Evolutionary conservation across 208 protist species (phyloP).

Genomic region (Endotrypanum monterogeii): DNA sequence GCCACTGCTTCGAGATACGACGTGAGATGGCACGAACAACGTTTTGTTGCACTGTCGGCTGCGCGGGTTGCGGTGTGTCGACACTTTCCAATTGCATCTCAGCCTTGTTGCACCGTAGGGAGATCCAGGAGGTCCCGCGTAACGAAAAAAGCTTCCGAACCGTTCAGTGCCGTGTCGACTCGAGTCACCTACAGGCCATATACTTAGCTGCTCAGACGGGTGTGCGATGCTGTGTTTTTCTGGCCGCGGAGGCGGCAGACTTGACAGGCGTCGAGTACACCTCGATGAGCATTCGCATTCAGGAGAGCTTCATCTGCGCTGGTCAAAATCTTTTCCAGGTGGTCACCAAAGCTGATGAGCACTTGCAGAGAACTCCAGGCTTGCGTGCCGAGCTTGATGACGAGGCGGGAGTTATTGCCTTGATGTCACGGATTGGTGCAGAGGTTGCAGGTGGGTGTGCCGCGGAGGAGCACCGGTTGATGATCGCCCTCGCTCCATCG

Average conservation of each 20-base stretch:
- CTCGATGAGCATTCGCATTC: constrained; percentile 28
- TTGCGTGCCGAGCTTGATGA: not conserved
- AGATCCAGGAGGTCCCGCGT: not conserved
- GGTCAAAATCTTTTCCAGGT: constrained; percentile 40
- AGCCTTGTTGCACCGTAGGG: constrained; percentile 6
- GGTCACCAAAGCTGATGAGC: constrained; percentile 62
- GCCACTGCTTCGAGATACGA: constrained; percentile 53
- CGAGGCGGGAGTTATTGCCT: not conserved
- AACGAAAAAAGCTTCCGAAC: constrained; percentile 16
- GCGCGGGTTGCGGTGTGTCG: constrained; percentile 20
- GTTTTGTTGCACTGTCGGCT: constrained; percentile 25
- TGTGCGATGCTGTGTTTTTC: constrained; percentile 36
- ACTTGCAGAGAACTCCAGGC: constrained; percentile 6
- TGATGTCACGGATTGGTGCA: constrained; percentile 3
- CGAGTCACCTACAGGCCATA: constrained; percentile 32
- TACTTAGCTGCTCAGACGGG: constrained; percentile 34
- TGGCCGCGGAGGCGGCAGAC: constrained; percentile 51
- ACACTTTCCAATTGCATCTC: constrained; percentile 17
- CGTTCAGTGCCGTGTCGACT: constrained; percentile 29
- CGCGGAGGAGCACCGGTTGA: constrained; percentile 9
- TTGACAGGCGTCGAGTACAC: constrained; percentile 35
- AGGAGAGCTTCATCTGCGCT: constrained; percentile 20
- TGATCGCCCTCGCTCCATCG: constrained; percentile 26
- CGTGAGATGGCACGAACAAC: constrained; percentile 22
- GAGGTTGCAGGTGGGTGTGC: constrained; percentile 10